Evolutionary conservation across 257 asterid species (phyloP).

Genomic region (Leonotis leonurus): DNA sequence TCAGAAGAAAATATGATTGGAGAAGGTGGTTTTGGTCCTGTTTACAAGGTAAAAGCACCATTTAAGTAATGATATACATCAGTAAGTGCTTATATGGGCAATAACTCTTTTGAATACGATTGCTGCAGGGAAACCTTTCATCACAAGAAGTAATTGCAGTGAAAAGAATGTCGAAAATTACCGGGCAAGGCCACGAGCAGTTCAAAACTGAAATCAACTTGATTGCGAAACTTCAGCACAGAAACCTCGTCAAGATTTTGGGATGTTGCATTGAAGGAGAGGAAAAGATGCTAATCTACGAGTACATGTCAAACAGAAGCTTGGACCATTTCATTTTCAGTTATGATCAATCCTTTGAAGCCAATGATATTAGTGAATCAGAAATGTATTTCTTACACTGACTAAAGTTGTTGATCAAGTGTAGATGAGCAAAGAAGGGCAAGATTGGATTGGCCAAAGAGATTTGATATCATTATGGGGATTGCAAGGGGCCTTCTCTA

Average conservation of each 20-base stretch:
- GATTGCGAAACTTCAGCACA: constrained; percentile 26
- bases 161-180: constrained; percentile 21
- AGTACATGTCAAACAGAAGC: constrained; percentile 26
- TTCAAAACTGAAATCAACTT: constrained; percentile 20
- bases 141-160: constrained; percentile 15
- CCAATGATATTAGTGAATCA: not conserved
- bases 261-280: constrained; percentile 25
- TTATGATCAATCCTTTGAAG: not conserved
- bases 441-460: not conserved
- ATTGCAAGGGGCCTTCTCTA: constrained; percentile 10
- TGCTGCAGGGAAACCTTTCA: constrained; percentile 20
- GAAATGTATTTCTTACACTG: not conserved
- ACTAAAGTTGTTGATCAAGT: not conserved
- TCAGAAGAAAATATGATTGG: constrained; percentile 30
- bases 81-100: no score
- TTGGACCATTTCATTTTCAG: constrained; percentile 23
- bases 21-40: constrained; percentile 50
- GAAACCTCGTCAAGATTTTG: constrained; percentile 22
- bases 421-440: constrained; percentile 3
- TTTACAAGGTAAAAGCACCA: constrained; percentile 29
- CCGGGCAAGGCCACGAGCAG: constrained; percentile 22
- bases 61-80: not conserved
- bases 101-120: not conserved
- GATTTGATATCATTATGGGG: constrained; percentile 12
- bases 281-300: constrained; percentile 25